Evolutionary conservation across 257 asterid genomes (phyloP), one percentile per base, ranked within the genome.

Genomic region (Eustoma russellianum): DNA sequence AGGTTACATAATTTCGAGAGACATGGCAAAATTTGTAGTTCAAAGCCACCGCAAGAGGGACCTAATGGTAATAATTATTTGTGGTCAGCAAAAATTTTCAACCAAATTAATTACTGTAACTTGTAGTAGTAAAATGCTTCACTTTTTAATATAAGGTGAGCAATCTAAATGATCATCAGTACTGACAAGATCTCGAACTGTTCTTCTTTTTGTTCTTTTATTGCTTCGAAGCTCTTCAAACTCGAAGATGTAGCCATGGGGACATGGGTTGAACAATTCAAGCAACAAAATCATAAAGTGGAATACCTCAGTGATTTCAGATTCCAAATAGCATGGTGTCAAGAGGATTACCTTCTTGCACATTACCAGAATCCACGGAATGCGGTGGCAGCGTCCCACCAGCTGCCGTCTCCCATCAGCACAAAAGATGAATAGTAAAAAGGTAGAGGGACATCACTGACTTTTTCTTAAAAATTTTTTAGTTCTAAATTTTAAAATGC

Each of bases 231-330:
- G 97, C 85, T 91, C 46, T 84, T 91, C 46, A 91, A 87, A 62
- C 80, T 91, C 6, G 98, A 91, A 76, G 98, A 91, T 64, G 98
- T 91, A 55, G 95, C 94, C n/a, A 79, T 91, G 66, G 96, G 98
- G 6, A 80, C 87, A 67, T 91, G 98, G 98, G 66, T 87, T 13
- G 75, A 83, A 70, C 77, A 75, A 59, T 91, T 71, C 67, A 69
- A 71, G 68, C 75, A 67, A 57, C 65, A 63, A 5, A 82, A 78
- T 13, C 64, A 62, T 18, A 65, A 60, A 56, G 71, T 87, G 16
- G 81, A 79, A 61, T 84, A 78, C 57, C 50, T 66, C 13, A 70
- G 70, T 14, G 90, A 91, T 17, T 87, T 84, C 12, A 64, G 81
- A 18, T 87, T 86, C 62, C 19, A 70, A 82, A 87, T 78, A 35